Conservation (phyloP, 2,329 filamentous ascomycete species). For the Neopestalotiopsis clavispora region DNA sequence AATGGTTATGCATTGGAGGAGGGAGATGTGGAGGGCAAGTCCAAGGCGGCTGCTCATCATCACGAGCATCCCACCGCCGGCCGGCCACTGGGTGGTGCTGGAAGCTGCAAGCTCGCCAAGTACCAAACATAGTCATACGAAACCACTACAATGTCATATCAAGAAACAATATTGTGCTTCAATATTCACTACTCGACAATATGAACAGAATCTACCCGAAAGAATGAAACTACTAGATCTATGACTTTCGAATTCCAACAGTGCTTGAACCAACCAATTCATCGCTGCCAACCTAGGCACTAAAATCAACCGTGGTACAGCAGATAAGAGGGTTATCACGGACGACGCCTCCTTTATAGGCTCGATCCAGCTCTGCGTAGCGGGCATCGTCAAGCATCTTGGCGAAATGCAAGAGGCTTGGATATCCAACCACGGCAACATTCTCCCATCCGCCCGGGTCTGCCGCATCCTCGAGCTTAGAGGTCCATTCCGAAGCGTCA, state of each 20-base stretch:
- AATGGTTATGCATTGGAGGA: conserved; percentile 19
- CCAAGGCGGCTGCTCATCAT: conserved; percentile 32
- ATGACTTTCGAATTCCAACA: no score
- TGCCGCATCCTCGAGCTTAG: no score
- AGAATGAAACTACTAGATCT: no score
- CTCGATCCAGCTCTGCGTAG: conserved; percentile 1
- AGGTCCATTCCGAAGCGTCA: no score
- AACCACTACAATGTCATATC: neutral
- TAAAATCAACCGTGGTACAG: neutral
- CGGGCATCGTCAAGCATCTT: conserved; percentile 1
- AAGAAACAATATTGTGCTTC: no score
- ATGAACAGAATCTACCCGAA: no score
- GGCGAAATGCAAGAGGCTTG: neutral
- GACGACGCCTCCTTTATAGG: neutral
- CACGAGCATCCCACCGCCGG: conserved; percentile 34
- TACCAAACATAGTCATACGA: conserved; percentile 8
- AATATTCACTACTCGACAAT: no score
- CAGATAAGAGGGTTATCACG: neutral
- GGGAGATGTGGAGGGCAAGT: conserved; percentile 17
- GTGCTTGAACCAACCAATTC: no score
- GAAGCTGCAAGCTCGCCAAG: conserved; percentile 17
- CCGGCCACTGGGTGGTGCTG: conserved; percentile 20
- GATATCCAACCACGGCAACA: neutral
- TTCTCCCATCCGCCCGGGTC: neutral
- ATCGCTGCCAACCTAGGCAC: no score